Percentiles rank a stretch among this genome's conserved stretches.
Conservation (phyloP, 2,329 filamentous ascomycete genomes). For the Ascosphaera apis region DNA sequence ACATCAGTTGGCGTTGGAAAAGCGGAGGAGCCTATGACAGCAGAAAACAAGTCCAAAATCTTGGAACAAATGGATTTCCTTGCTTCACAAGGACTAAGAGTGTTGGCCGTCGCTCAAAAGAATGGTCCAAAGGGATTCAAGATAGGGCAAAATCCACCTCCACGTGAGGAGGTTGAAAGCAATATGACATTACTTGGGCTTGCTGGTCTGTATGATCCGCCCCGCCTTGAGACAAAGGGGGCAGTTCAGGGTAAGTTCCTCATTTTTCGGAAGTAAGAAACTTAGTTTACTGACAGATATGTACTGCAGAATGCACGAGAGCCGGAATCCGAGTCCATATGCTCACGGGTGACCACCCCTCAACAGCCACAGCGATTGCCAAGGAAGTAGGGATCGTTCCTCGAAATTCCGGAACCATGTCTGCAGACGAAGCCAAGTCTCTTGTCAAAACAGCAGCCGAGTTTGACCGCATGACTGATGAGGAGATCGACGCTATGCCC, state of each 20-base stretch:
- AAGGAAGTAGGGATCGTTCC: slow-evolving; percentile 33
- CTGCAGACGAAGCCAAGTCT: slow-evolving; percentile 22
- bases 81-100: slow-evolving; percentile 34
- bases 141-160: slow-evolving; percentile 9
- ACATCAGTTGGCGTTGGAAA: slow-evolving; percentile 21
- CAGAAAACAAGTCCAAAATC: slow-evolving; percentile 21
- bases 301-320: slow-evolving; percentile 20
- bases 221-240: slow-evolving; percentile 33
- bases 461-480: slow-evolving; percentile 29
- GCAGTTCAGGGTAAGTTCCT: slow-evolving; percentile 20
- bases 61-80: slow-evolving; percentile 33
- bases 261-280: not conserved
- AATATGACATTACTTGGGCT: slow-evolving; percentile 34
- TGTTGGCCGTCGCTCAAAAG: slow-evolving; percentile 31
- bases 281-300: slow-evolving; percentile 3
- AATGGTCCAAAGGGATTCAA: slow-evolving; percentile 8
- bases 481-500: slow-evolving; percentile 39
- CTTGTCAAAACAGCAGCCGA: slow-evolving; percentile 33
- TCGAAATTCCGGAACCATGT: slow-evolving; percentile 20
- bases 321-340: slow-evolving; percentile 35
- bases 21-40: slow-evolving; percentile 18
- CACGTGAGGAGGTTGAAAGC: slow-evolving; percentile 28
- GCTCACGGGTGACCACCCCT: slow-evolving; percentile 34
- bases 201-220: slow-evolving; percentile 38
- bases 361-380: slow-evolving; percentile 33